Base-by-base conservation (phyloP, 2,329 filamentous ascomycete genomes). In the Rosellinia necatrix region DNA sequence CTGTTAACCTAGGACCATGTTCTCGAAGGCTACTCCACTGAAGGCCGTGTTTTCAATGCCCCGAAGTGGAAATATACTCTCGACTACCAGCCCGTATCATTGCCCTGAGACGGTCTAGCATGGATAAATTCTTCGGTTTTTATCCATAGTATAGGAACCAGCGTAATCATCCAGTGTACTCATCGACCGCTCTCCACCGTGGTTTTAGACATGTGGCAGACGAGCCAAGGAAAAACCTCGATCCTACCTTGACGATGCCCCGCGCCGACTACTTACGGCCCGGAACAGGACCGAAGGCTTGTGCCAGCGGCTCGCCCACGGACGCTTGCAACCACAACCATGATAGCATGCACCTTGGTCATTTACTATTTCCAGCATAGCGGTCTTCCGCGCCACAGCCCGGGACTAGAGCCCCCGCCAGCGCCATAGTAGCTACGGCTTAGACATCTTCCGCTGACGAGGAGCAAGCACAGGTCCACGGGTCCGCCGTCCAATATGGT, bases 121-220 rank as follows among this genome's bases (percentile, higher is more conserved):
- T 42, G 58, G 54, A 34, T 60, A 54, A 50, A 58, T 48, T n/a
- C 12, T 19, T 41, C 37, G 32, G 34, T 41, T 44, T 58, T 58
- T 56, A 58, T 25, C 58, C 51, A 58, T 35, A 49, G 52, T 55
- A 32, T 30, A 37, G 24, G 21, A n/a, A n/a, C n/a, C n/a, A n/a
- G n/a, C n/a, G n/a, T n/a, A n/a, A n/a, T n/a, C n/a, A n/a, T n/a
- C n/a, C 9, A n/a, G n/a, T 44, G 24, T 29, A 15, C 19, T 25
- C 22, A 38, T 22, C n/a, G 15, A 29, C 22, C 12, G 25, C 15
- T 21, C 24, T 38, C 7, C 30, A 24, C 38, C 22, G 19, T n/a
- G 44, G 15, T 40, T 41, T 37, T 24, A 35, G 40, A 10, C 29
- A 41, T 37, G 22, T 53, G 37, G 22, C 41, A 49, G 27, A 3